phyloP scores from a whole-genome alignment of 2,329 filamentous ascomycete genomes.

The Xylaria sp. region DNA sequence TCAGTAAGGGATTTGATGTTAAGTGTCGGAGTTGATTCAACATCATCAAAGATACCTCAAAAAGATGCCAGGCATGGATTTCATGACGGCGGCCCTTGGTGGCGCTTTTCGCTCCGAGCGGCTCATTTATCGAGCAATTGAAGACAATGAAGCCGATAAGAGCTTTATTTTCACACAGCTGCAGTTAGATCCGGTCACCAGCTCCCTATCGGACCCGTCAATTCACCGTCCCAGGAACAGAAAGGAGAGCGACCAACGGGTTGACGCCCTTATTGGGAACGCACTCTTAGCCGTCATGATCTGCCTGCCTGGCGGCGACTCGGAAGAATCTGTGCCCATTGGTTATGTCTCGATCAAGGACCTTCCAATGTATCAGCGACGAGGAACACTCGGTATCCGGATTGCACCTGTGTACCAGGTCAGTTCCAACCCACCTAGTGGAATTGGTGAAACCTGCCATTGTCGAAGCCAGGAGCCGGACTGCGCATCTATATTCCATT shows the following conservation, averaged over 20 bases:
- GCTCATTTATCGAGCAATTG: conserved; percentile 44
- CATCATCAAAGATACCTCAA: not conserved
- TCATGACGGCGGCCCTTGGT: conserved; percentile 32
- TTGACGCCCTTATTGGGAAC: conserved; percentile 27
- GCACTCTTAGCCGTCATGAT: conserved; percentile 40
- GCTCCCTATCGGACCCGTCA: conserved; percentile 29
- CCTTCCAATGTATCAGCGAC: conserved; percentile 20
- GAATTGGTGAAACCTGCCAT: conserved; percentile 1
- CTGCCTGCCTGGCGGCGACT: conserved; percentile 27
- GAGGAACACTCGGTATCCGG: conserved; percentile 23
- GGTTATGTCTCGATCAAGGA: conserved; percentile 11
- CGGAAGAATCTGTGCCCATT: conserved; percentile 13
- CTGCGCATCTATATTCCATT: conserved; percentile 37
- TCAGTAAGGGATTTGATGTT: not conserved
- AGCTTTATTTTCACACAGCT: conserved; percentile 36
- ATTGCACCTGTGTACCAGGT: conserved; percentile 26
- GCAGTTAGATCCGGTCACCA: conserved; percentile 37
- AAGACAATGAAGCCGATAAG: conserved; percentile 43
- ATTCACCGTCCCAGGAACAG: conserved; percentile 35
- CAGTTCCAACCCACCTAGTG: conserved; percentile 1
- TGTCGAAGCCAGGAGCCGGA: not conserved
- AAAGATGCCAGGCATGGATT: conserved; percentile 30
- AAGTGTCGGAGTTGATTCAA: not conserved
- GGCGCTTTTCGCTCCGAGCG: conserved; percentile 42
- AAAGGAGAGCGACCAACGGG: conserved; percentile 29